A percentile compares a stretch with the other conserved stretches of the same genome.
Evolutionary conservation across 2,329 filamentous ascomycete species (phyloP).

Genomic region (Aspergillus cejpii): DNA sequence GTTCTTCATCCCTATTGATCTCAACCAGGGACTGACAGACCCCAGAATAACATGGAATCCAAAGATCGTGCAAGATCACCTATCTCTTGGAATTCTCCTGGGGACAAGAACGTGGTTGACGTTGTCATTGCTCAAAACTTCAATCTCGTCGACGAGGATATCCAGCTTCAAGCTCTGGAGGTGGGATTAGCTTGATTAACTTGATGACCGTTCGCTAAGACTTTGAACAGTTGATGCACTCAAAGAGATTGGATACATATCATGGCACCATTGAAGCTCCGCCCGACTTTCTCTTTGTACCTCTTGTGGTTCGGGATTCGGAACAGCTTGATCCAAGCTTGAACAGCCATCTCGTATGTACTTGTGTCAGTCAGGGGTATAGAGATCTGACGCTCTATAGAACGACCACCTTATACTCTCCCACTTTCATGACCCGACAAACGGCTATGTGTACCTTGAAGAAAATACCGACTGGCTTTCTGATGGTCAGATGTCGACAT

Average conservation of each 20-base stretch:
- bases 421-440: conserved; percentile 67
- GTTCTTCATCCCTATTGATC: neutral
- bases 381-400: conserved; percentile 18
- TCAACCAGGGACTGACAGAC: neutral
- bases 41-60: conserved; percentile 13
- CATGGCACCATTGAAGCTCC: conserved; percentile 68
- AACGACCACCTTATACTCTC: conserved; percentile 85
- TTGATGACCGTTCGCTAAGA: conserved; percentile 9
- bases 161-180: conserved; percentile 74
- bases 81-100: conserved; percentile 32
- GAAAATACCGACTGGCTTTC: conserved; percentile 45
- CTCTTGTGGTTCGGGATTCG: conserved; percentile 51
- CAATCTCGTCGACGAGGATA: conserved; percentile 61
- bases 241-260: conserved; percentile 68
- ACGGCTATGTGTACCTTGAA: conserved; percentile 70
- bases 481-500: conserved; percentile 31
- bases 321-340: conserved; percentile 28
- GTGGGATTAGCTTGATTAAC: conserved; percentile 25
- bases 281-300: conserved; percentile 71
- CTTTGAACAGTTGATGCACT: conserved; percentile 63
- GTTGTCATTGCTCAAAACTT: conserved; percentile 76
- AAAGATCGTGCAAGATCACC: conserved; percentile 18
- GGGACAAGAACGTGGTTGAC: conserved; percentile 61
- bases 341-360: conserved; percentile 39
- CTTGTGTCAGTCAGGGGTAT: neutral